Percentiles rank a stretch among this genome's conserved stretches.
Evolutionary conservation across 2,329 filamentous ascomycete species (phyloP).

Genomic region (Ceratocystis lukuohia): DNA sequence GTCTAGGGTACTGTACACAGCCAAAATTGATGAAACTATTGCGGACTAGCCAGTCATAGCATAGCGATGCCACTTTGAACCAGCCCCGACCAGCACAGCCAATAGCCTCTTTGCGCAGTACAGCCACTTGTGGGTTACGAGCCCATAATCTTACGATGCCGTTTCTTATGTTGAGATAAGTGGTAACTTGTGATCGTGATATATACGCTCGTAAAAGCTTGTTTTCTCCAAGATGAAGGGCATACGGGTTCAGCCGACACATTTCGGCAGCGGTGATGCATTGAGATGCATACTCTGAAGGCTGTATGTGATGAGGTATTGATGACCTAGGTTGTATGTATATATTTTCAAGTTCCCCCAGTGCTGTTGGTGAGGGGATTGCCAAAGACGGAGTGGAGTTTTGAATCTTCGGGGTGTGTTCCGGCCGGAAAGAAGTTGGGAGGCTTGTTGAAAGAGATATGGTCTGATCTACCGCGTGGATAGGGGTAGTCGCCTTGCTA

Average conservation of each 20-base stretch:
- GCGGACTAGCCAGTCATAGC: slow-evolving; percentile 83
- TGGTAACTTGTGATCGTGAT: slow-evolving; percentile 78
- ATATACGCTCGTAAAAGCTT: slow-evolving; percentile 65
- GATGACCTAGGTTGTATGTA: slow-evolving; percentile 53
- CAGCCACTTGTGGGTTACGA: slow-evolving; percentile 67
- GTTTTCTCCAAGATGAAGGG: slow-evolving; percentile 75
- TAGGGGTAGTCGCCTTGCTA: slow-evolving; percentile 51
- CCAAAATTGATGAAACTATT: slow-evolving; percentile 95
- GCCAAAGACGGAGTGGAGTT: not conserved
- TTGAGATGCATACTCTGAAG: slow-evolving; percentile 74
- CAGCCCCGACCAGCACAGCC: slow-evolving; percentile 82
- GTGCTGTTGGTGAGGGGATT: not conserved
- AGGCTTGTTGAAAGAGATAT: slow-evolving; percentile 11
- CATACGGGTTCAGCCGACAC: slow-evolving; percentile 79
- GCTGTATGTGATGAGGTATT: slow-evolving; percentile 61
- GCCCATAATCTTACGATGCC: slow-evolving; percentile 85
- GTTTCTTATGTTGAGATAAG: slow-evolving; percentile 92
- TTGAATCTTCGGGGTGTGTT: not conserved
- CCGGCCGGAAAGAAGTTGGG: not conserved
- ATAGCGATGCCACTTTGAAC: slow-evolving; percentile 78
- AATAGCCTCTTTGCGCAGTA: slow-evolving; percentile 72
- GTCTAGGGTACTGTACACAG: slow-evolving; percentile 40
- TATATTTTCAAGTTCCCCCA: slow-evolving; percentile 6
- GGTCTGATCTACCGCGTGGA: slow-evolving; percentile 29
- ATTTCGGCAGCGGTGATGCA: slow-evolving; percentile 82